A percentile compares a stretch with the other conserved stretches of the same genome.
phyloP scores from a whole-genome alignment of 2,329 filamentous ascomycete genomes.

The Zasmidium cellare region DNA sequence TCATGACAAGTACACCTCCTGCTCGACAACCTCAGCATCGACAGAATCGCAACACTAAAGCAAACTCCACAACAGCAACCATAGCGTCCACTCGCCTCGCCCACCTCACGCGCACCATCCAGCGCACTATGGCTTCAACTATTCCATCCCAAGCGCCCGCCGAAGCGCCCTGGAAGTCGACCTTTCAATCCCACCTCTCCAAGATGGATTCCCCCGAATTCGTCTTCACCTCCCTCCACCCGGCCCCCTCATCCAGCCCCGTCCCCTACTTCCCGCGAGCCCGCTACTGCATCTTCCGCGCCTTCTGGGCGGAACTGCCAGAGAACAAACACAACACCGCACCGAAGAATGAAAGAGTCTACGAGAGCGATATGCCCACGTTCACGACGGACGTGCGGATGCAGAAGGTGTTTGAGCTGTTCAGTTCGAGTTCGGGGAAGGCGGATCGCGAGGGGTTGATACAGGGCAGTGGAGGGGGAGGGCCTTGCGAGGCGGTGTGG shows the following conservation, averaged over 20 bases:
- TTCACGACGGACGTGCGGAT: slow-evolving; percentile 89
- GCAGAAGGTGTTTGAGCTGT: slow-evolving; percentile 76
- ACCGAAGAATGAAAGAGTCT: slow-evolving; percentile 67
- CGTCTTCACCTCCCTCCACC: slow-evolving; percentile 52
- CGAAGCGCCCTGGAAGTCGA: slow-evolving; percentile 53
- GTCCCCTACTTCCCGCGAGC: slow-evolving; percentile 55
- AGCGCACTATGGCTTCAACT: slow-evolving; percentile 47
- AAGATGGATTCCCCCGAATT: slow-evolving; percentile 53
- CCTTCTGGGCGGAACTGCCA: slow-evolving; percentile 75
- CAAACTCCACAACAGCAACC: slow-evolving; percentile 21
- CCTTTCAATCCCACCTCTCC: slow-evolving; percentile 51
- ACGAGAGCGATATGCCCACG: slow-evolving; percentile 74
- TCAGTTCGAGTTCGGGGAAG: slow-evolving; percentile 50
- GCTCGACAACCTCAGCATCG: slow-evolving; percentile 2
- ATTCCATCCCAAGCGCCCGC: slow-evolving; percentile 36
- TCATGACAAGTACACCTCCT: background rate
- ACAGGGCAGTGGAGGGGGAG: slow-evolving; percentile 62
- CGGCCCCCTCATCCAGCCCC: slow-evolving; percentile 41
- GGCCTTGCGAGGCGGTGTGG: slow-evolving; percentile 77
- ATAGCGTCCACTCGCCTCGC: slow-evolving; percentile 34
- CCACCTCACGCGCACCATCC: slow-evolving; percentile 37
- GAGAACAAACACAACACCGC: slow-evolving; percentile 72
- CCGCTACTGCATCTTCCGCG: slow-evolving; percentile 80
- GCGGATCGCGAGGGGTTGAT: slow-evolving; percentile 45
- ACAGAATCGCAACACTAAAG: background rate